Conservation (phyloP, 768 basidiomycete species). For the Chalciporus piperatus region DNA sequence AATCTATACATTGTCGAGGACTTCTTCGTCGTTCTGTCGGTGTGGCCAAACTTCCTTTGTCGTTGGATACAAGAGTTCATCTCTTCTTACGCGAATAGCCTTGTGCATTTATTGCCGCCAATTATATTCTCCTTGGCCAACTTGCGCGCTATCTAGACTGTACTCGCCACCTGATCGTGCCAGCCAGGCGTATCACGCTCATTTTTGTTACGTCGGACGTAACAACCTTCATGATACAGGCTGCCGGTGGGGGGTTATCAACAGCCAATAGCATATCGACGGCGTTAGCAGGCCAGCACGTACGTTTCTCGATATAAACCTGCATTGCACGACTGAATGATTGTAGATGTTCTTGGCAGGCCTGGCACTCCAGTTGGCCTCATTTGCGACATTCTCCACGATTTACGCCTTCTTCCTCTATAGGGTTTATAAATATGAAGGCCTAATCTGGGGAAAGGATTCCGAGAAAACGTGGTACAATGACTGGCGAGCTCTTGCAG, state of each 20-base stretch:
- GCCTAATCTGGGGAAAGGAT: background rate
- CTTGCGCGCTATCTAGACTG: conserved; percentile 50
- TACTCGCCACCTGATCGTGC: conserved; percentile 47
- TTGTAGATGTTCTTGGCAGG: conserved; percentile 59
- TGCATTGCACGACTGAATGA: conserved; percentile 33
- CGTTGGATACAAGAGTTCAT: conserved; percentile 10
- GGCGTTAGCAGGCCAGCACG: conserved; percentile 32
- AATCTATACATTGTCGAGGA: conserved; percentile 56
- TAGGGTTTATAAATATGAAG: conserved; percentile 39
- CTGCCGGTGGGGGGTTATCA: conserved; percentile 15
- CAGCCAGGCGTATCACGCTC: conserved; percentile 47
- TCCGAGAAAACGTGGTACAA: conserved; percentile 38
- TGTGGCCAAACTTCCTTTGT: background rate
- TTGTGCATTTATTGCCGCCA: conserved; percentile 70
- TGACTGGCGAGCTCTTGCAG: conserved; percentile 60
- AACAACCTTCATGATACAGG: conserved; percentile 66
- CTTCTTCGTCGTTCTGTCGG: conserved; percentile 59
- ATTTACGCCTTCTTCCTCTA: conserved; percentile 49
- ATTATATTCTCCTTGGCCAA: conserved; percentile 65
- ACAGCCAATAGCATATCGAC: conserved; percentile 46
- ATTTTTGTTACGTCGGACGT: conserved; percentile 64
- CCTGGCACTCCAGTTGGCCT: conserved; percentile 52
- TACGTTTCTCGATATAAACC: conserved; percentile 20
- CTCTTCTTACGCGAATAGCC: conserved; percentile 38
- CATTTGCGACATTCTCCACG: conserved; percentile 47